Evolutionary conservation across 1,284 basidiomycete species (phyloP).

Genomic region (Violaceomyces palustris): DNA sequence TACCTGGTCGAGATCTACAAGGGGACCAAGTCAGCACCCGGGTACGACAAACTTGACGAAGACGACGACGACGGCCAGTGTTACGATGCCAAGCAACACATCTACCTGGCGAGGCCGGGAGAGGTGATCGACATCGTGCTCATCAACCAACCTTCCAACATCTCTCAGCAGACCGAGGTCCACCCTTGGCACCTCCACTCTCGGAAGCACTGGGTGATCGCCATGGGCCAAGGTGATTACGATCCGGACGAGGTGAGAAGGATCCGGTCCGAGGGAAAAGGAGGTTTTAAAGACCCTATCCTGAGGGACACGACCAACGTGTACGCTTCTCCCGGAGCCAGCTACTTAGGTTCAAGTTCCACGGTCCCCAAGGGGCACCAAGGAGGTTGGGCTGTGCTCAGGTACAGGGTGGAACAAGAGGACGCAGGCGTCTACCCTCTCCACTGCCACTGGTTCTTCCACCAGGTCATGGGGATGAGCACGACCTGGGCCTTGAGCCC

Average conservation of each 20-base stretch:
- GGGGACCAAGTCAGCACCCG: constrained; percentile 2
- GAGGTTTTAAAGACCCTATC: constrained; percentile 8
- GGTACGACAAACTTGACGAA: neutral
- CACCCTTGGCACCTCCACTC: constrained; percentile 41
- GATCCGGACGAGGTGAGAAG: no score
- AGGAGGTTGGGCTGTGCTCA: constrained; percentile 26
- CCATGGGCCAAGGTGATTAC: constrained; percentile 25
- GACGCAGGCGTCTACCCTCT: constrained; percentile 20
- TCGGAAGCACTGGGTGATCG: constrained; percentile 20
- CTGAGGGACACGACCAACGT: constrained; percentile 30
- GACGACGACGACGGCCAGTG: constrained; percentile 1
- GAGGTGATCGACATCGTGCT: constrained; percentile 39
- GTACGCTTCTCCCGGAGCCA: constrained; percentile 24
- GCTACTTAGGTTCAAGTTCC: constrained; percentile 10
- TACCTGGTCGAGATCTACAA: constrained; percentile 23
- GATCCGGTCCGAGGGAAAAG: no score
- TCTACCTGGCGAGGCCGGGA: constrained; percentile 15
- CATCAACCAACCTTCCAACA: constrained; percentile 14
- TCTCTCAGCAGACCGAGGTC: constrained; percentile 9
- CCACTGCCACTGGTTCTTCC: constrained; percentile 31
- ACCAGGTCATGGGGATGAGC: constrained; percentile 38
- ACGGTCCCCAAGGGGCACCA: constrained; percentile 8
- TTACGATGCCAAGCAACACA: constrained; percentile 5
- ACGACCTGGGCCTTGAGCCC: constrained; percentile 20
- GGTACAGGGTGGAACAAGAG: constrained; percentile 16